A percentile compares a stretch with the other conserved stretches of the same genome.
Evolutionary conservation across 73 alveolate genomes (phyloP).

Genomic region (Symbiodinium natans): DNA sequence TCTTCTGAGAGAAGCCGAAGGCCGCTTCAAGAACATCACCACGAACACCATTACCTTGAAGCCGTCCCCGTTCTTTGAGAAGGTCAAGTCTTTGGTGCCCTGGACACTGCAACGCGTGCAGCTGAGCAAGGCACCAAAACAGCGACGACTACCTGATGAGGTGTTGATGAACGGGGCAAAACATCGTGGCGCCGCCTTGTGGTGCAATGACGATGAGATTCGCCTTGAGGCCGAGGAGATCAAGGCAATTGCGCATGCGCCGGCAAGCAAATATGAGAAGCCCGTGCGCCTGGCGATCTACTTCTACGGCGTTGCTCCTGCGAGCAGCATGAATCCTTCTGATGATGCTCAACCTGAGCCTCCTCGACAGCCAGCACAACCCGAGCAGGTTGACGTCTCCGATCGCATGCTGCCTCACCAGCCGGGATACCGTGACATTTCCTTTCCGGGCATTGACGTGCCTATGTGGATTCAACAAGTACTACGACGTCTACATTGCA

Average conservation of each 20-base stretch:
- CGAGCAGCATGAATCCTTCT: neutral
- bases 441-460: neutral
- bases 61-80: neutral
- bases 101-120: constrained; percentile 3
- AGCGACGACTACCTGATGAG: neutral
- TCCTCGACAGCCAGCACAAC: neutral
- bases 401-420: neutral
- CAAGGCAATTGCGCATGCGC: neutral
- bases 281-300: neutral
- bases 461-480: neutral
- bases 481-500: neutral
- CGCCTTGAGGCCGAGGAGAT: neutral
- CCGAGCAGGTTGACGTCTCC: neutral
- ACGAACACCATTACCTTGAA: neutral
- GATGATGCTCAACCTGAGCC: neutral
- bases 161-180: neutral
- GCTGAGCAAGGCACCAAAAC: neutral
- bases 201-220: neutral
- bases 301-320: neutral
- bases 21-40: neutral
- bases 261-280: neutral
- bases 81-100: constrained; percentile 13
- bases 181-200: neutral
- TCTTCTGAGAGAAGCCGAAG: neutral
- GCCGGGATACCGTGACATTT: neutral